Conservation (phyloP, 306 rosid species). For the Malus sieversii region DNA sequence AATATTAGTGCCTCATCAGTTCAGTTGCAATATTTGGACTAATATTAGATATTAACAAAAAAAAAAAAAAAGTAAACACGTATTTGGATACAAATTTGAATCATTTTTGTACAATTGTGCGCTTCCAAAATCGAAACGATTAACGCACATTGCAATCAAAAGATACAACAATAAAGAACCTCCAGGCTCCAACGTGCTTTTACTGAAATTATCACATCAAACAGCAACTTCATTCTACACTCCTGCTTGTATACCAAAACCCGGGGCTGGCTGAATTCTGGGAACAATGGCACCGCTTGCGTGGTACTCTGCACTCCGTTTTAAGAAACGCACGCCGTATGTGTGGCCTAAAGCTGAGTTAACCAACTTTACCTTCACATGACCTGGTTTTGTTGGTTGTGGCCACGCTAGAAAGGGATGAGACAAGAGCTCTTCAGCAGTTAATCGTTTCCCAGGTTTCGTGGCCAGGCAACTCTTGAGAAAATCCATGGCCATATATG, state of each 20-base stretch:
- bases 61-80: too few species aligned
- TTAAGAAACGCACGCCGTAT: not conserved
- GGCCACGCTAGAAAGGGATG: not conserved
- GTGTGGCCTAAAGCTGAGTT: not conserved
- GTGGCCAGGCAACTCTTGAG: slow-evolving; percentile 23
- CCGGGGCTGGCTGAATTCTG: not conserved
- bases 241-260: not conserved
- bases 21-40: not conserved
- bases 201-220: not conserved
- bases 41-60: too few species aligned
- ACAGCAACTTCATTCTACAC: not conserved
- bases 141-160: not conserved
- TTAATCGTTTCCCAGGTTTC: slow-evolving; percentile 12
- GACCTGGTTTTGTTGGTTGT: not conserved
- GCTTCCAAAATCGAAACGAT: not conserved
- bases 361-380: not conserved
- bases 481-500: slow-evolving; percentile 5
- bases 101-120: not conserved
- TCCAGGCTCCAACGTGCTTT: not conserved
- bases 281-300: not conserved
- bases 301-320: not conserved
- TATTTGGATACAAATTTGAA: not conserved
- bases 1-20: too few species aligned
- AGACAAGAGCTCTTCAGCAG: slow-evolving; percentile 22
- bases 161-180: not conserved